These are phyloP conservation scores for Phytophthora agathidicida DNA, from an alignment of 352 stramenopile genomes.

Conservation along the genomic window DNA sequence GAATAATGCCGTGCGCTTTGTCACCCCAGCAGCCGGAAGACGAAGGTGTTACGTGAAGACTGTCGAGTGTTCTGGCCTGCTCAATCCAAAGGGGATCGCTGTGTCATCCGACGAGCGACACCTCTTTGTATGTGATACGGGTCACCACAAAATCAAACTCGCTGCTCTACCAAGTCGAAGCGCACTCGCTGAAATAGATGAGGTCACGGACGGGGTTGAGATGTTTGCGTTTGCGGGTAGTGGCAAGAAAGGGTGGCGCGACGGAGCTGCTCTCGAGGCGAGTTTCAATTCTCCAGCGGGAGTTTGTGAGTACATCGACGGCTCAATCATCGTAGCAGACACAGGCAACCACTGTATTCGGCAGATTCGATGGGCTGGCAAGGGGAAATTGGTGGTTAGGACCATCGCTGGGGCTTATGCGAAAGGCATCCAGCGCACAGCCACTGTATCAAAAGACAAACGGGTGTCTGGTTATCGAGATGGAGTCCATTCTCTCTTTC, in stretches of 20 bases:
- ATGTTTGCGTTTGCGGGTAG: conserved; percentile 54
- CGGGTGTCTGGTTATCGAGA: conserved; percentile 37
- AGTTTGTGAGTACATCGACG: conserved; percentile 45
- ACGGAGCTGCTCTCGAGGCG: conserved; percentile 43
- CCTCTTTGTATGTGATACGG: conserved; percentile 62
- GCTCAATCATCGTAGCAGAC: conserved; percentile 50
- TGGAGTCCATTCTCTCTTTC: conserved; percentile 44
- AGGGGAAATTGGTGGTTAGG: conserved; percentile 35
- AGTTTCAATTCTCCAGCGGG: conserved; percentile 50
- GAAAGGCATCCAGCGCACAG: conserved; percentile 3
- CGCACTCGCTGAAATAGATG: conserved; percentile 14
- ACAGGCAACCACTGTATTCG: conserved; percentile 67
- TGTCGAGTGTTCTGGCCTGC: conserved; percentile 36
- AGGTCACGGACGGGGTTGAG: conserved; percentile 28
- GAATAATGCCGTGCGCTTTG: conserved; percentile 52
- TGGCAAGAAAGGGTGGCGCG: conserved; percentile 47
- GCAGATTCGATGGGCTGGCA: conserved; percentile 32
- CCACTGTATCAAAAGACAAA: conserved; percentile 4
- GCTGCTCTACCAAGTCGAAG: conserved; percentile 39
- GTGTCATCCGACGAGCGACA: conserved; percentile 44
- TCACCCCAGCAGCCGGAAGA: conserved; percentile 6
- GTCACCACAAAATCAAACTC: conserved; percentile 60
- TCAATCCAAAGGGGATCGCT: conserved; percentile 51
- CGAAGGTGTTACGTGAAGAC: conserved; percentile 27
- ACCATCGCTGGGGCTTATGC: conserved; percentile 44